Conservation (phyloP, 129 eudicot species). For the Flaveria sonorensis region DNA sequence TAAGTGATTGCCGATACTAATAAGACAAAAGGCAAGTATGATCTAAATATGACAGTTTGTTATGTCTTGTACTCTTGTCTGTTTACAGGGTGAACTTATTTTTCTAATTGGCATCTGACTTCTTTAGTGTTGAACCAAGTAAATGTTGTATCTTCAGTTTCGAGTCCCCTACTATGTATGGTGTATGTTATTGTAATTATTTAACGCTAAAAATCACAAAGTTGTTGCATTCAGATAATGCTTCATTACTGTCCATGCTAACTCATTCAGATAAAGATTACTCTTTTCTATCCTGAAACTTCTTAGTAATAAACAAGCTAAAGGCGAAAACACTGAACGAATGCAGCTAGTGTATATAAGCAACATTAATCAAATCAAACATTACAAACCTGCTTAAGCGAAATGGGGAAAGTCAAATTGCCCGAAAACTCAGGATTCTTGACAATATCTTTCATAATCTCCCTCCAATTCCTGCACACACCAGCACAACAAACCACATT, state of each 20-base stretch:
- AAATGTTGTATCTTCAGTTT: background rate
- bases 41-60: background rate
- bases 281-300: background rate
- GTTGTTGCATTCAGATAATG: background rate
- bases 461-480: conserved; percentile 94
- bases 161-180: background rate
- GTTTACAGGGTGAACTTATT: background rate
- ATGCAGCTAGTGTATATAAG: conserved; percentile 12
- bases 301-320: background rate
- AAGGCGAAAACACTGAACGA: background rate
- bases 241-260: background rate
- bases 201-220: background rate
- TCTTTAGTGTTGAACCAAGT: conserved; percentile 3
- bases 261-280: background rate
- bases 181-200: background rate
- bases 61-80: background rate
- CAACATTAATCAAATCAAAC: background rate
- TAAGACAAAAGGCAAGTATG: background rate
- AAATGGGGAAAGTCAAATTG: conserved; percentile 84
- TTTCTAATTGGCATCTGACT: background rate
- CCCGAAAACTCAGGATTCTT: conserved; percentile 62
- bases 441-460: conserved; percentile 75
- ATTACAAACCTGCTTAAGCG: conserved; percentile 82
- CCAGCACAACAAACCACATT: conserved; percentile 92
- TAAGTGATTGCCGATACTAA: background rate